Evolutionary conservation across 1,284 basidiomycete genomes (phyloP).

Genomic region (Leccinum griseonigrum): DNA sequence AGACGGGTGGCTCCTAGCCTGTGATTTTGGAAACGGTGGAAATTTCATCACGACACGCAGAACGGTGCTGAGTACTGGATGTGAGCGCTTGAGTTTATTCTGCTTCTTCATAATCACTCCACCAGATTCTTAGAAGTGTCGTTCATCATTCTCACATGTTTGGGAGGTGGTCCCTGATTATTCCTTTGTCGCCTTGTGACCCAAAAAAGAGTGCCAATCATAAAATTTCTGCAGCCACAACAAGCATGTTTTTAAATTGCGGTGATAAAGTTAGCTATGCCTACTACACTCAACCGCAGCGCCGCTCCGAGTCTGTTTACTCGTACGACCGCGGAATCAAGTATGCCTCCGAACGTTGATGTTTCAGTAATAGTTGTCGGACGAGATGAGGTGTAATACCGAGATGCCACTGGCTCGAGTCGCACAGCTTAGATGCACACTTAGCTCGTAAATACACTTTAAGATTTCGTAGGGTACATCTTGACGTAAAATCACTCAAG

Average conservation of each 20-base stretch:
- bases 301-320: not conserved
- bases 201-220: not conserved
- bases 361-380: not conserved
- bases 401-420: not conserved
- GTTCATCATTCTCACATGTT: not conserved
- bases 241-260: not conserved
- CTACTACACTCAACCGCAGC: not conserved
- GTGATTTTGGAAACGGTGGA: not conserved
- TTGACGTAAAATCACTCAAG: conserved; percentile 17
- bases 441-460: not conserved
- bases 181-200: not conserved
- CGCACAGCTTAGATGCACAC: not conserved
- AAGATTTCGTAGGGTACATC: not conserved
- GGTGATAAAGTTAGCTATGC: not conserved
- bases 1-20: not conserved
- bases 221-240: not conserved
- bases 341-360: not conserved
- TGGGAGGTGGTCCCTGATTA: not conserved
- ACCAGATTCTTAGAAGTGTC: not conserved
- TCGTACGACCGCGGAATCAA: not conserved
- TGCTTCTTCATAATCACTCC: not conserved
- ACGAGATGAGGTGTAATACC: not conserved
- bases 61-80: not conserved
- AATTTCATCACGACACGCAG: not conserved
- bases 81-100: not conserved